Evolutionary conservation across 148 eudicot genomes (phyloP), one percentile per base, ranked within the genome.

Genomic region (Fagopyrum tataricum): DNA sequence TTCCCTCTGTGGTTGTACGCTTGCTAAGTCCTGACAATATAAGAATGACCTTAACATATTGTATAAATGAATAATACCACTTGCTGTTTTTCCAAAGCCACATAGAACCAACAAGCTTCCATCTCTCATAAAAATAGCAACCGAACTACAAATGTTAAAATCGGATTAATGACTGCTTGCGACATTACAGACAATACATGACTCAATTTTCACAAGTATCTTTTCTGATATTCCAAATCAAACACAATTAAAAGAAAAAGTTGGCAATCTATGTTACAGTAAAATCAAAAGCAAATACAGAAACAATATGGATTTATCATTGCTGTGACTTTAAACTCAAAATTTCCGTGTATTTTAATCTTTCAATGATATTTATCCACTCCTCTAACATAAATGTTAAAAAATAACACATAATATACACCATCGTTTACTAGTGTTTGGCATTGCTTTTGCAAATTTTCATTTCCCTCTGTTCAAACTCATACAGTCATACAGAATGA

Each of bases 1-100:
- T 80, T 37, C 90, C 90, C 37, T 89, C 90, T 7, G 88, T 47
- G 46, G 94, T 87, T 20, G 94, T 89, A 26, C 91, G 90, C 78
- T 84, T 87, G 83, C 86, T 87, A 53, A 89, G 89, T 52, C 91
- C 94, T 87, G 78, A 20, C 31, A 70, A 68, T 17, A 68, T 68
- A 47, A 39, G 48, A 24, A 68, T 15, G 21, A 41, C 46, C 48
- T 61, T 1, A 11, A 12, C 21, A 56, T 4, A 56, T 56, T 23
- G 9, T 7, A 10, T 31, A 61, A 12, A 24, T 21, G 7, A 58
- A 20, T 5, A 15, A 59, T 21, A 20, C 7, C 15, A 49, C 18
- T n/a, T n/a, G n/a, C 17, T 49, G 4, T 31, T 31, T 31, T 31
- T 31, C 37, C 37, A 2, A 31, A 31, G 37, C 37, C 2, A 31